Evolutionary conservation across 306 rosid genomes (phyloP).

Genomic region (Dicorynia guianensis): DNA sequence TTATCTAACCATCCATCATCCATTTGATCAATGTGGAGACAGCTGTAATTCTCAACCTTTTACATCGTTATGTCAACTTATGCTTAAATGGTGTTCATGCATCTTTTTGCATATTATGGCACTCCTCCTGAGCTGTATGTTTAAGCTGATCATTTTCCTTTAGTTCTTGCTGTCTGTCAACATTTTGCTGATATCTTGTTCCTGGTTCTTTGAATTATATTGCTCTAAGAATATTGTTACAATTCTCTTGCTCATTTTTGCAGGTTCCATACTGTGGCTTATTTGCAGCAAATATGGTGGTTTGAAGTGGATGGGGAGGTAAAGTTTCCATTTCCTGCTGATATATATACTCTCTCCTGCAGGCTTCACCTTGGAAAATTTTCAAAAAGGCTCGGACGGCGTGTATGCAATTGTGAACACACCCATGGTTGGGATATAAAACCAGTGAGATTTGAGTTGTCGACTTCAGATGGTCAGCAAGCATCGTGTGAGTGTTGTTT

Average conservation of each 20-base stretch:
- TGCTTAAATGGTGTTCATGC: conserved; percentile 29
- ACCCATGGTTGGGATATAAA: conserved; percentile 93
- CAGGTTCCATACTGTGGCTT: conserved; percentile 76
- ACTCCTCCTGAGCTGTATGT: conserved; percentile 10
- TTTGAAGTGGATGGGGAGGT: conserved; percentile 78
- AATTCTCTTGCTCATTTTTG: conserved; percentile 38
- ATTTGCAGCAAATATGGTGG: conserved; percentile 99
- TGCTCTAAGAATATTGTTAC: conserved; percentile 1
- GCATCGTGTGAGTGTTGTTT: conserved; percentile 59
- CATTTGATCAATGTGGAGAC: conserved; percentile 6
- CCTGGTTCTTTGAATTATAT: background rate
- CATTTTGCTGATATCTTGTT: background rate
- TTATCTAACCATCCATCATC: too few relatives aligned
- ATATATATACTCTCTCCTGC: conserved; percentile 76
- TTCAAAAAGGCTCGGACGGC: conserved; percentile 82
- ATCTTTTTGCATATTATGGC: conserved; percentile 7
- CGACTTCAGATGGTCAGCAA: conserved; percentile 63
- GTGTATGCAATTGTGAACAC: conserved; percentile 81
- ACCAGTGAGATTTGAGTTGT: conserved; percentile 77
- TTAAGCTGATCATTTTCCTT: conserved; percentile 8
- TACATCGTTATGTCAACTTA: background rate
- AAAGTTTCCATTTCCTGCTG: conserved; percentile 73
- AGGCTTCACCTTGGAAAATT: conserved; percentile 90
- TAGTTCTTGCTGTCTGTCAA: conserved; percentile 8
- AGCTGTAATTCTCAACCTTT: background rate